phyloP scores from a whole-genome alignment of 352 stramenopile species.

The Globisporangium emineosum region DNA sequence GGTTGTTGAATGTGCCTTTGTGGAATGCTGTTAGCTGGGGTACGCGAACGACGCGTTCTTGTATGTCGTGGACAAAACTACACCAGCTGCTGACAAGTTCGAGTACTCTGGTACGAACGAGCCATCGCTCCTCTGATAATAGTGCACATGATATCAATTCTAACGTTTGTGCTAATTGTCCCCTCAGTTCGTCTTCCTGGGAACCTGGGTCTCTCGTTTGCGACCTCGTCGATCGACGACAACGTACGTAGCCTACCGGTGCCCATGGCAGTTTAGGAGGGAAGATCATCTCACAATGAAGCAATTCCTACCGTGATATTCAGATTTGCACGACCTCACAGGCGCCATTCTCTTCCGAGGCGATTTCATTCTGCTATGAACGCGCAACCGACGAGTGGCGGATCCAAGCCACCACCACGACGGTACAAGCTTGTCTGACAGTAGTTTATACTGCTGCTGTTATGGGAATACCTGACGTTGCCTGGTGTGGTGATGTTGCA shows the following conservation, averaged over 20 bases:
- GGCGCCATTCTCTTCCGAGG: constrained; percentile 5
- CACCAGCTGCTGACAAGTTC: constrained; percentile 27
- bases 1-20: neutral
- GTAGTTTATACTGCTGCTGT: too few relatives aligned
- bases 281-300: neutral
- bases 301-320: neutral
- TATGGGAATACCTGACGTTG: neutral
- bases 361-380: constrained; percentile 35
- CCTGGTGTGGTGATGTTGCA: neutral
- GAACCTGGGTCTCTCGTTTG: constrained; percentile 29
- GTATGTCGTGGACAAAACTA: constrained; percentile 44
- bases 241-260: constrained; percentile 10
- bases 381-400: constrained; percentile 18
- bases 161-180: neutral
- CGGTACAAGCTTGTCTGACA: too few relatives aligned
- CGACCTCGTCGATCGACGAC: constrained; percentile 35
- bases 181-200: constrained; percentile 21
- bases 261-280: too few relatives aligned
- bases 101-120: constrained; percentile 25
- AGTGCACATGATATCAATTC: too few relatives aligned
- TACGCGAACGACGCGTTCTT: constrained; percentile 42
- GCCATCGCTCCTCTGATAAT: neutral
- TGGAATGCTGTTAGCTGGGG: constrained; percentile 18
- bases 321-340: constrained; percentile 30
- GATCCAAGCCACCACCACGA: constrained; percentile 23